These are phyloP conservation scores for Berberis thunbergii DNA, from an alignment of 164 flowering plant genomes.

Conservation along the genomic window DNA sequence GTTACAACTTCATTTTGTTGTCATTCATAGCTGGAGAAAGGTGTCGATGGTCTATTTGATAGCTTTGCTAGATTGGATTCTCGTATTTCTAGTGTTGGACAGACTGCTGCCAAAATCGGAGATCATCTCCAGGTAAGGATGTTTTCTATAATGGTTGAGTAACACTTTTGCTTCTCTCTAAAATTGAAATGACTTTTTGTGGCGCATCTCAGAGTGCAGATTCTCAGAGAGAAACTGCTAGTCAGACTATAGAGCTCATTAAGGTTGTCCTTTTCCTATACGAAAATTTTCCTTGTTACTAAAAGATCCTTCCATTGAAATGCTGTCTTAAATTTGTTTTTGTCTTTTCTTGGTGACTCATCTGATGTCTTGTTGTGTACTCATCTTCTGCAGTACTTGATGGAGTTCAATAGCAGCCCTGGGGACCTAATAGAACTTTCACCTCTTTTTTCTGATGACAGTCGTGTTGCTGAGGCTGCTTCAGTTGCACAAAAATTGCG, in stretches of 20 bases:
- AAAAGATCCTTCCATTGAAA: not conserved
- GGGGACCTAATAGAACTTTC: constrained; percentile 98
- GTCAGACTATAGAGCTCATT: constrained; percentile 95
- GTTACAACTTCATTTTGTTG: not conserved
- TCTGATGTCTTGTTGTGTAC: constrained; percentile 8
- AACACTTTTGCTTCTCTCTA: not conserved
- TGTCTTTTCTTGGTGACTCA: not conserved
- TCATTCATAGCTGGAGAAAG: constrained; percentile 75
- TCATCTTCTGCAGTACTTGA: constrained; percentile 63
- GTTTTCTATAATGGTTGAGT: not conserved
- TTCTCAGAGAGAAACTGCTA: constrained; percentile 94
- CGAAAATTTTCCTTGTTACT: not conserved
- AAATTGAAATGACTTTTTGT: not conserved
- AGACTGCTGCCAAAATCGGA: constrained; percentile 98
- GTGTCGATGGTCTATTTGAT: constrained; percentile 92
- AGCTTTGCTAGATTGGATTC: constrained; percentile 97
- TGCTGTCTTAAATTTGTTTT: not conserved
- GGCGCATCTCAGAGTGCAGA: constrained; percentile 83
- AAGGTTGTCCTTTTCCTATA: constrained; percentile 38
- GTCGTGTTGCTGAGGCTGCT: constrained; percentile 99
- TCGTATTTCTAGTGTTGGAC: constrained; percentile 99
- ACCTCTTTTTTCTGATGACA: constrained; percentile 94
- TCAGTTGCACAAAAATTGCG: constrained; percentile 95
- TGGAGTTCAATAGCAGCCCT: constrained; percentile 97
- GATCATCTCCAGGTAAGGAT: constrained; percentile 89